Evolutionary conservation across 1,284 basidiomycete genomes (phyloP), one percentile per base, ranked within the genome.

Genomic region (Rhodofomes roseus): DNA sequence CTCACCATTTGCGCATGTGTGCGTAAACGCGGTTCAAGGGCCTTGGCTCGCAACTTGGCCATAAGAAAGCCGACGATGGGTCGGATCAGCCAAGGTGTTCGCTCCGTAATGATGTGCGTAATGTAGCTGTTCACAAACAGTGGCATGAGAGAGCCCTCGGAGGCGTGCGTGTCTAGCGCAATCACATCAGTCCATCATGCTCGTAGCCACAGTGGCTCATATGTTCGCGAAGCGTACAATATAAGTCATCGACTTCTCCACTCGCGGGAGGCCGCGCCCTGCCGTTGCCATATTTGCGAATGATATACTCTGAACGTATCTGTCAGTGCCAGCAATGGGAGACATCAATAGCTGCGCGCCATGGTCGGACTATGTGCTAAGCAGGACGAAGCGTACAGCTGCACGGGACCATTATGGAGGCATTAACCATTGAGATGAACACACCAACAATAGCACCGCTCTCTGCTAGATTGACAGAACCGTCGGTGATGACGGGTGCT

Each of bases 121-220:
- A 74, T 67, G 58, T 68, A 63, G 50, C 67, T 68, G 65, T 70
- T 71, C 36, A 74, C 69, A 39, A 77, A 55, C 44, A 75, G 55
- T 16, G 77, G 70, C 74, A 78, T 76, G 39, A 79, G 62, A 8
- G 75, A 73, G 31, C 74, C 76, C 63, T 78, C 77, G n/a, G 73
- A 63, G 59, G 75, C 77, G 63, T 78, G 76, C 23, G 69, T 70
- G 65, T 68, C 73, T 75, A 44, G 25, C 52, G 52, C 12, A 31
- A 29, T 52, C 37, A 46, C 41, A 41, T 22, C 57, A 48, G 57
- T 50, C 60, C 22, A 12, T 36, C 3, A 16, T 20, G 22, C 36
- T 51, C n/a, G n/a, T n/a, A n/a, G n/a, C n/a, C n/a, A n/a, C n/a
- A n/a, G 44, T 14, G 29, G 41, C 31, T 37, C 18, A 12, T 43